Base-by-base conservation (phyloP, 805 yeast species). In the Metschnikowia lochheadii region DNA sequence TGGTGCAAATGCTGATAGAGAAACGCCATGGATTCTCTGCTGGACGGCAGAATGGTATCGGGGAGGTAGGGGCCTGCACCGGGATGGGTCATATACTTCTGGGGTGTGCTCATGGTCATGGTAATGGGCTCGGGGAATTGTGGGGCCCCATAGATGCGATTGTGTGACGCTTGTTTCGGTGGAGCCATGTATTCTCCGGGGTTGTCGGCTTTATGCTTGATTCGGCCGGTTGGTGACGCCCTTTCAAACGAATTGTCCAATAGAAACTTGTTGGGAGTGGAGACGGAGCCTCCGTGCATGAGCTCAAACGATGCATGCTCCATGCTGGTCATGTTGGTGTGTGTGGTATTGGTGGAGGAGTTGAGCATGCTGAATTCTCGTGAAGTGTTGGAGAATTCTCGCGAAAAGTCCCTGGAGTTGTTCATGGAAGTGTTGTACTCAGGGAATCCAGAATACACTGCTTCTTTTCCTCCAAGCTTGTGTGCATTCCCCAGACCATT, bases 81-180 rank as follows among this genome's bases (percentile, higher is more conserved):
- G 6, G 21, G 5, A 20, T 13, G 38, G 14, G 33, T 14, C 39
- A 35, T 13, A 23, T 44, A 44, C 34, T 70, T 75, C 49, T 70
- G 75, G 3, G 78, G 78, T 5, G 78, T 73, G 46, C 76, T 71
- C 75, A 73, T 69, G 65, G 68, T 62, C 72, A 69, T 69, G 50
- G 52, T 52, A 57, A 58, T 37, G 39, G 56, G 40, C 51, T 57
- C 32, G 46, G 54, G 14, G 34, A 56, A 43, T 20, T 53, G 57
- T 13, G 36, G 45, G 14, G 35, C 34, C 21, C 40, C 40, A 18
- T 44, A 35, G 8, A 17, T 26, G 11, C 46, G 33, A 34, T 14
- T 26, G 13, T 34, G 26, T 11, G 34, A 11, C 2, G 41, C 34
- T 7, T 34, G 46, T 46, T 15, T 54, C 3, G 73, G 74, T 4